phyloP scores from a whole-genome alignment of 2,329 filamentous ascomycete genomes.

The Ascochyta clinopodiicola region DNA sequence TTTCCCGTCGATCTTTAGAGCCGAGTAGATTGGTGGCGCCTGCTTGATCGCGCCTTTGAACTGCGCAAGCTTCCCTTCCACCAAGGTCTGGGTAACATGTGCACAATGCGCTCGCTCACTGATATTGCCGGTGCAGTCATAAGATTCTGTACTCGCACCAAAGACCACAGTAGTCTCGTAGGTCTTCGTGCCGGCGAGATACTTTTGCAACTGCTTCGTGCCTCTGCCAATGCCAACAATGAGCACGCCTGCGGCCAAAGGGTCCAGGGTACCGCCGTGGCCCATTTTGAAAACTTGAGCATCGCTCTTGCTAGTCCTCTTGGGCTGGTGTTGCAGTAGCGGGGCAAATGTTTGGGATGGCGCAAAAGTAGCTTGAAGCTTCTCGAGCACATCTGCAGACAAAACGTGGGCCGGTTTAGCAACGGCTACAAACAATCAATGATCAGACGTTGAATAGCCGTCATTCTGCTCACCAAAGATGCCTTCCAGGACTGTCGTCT shows the following conservation, averaged over 20 bases:
- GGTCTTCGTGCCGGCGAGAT: slow-evolving; percentile 36
- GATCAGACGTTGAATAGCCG: background rate
- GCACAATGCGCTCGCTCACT: slow-evolving; percentile 14
- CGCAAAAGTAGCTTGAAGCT: slow-evolving; percentile 31
- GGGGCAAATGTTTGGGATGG: slow-evolving; percentile 26
- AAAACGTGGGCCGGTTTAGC: slow-evolving; percentile 32
- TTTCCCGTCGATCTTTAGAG: slow-evolving; percentile 38
- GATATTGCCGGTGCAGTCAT: slow-evolving; percentile 34
- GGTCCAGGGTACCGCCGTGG: slow-evolving; percentile 42
- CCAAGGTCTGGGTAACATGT: slow-evolving; percentile 29
- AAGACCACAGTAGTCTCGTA: slow-evolving; percentile 40
- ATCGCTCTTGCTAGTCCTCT: slow-evolving; percentile 28
- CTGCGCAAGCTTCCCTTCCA: slow-evolving; percentile 22
- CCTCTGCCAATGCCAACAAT: slow-evolving; percentile 41
- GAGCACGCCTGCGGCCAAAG: slow-evolving; percentile 38
- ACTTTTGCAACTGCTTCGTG: slow-evolving; percentile 37
- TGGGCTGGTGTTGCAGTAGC: slow-evolving; percentile 24
- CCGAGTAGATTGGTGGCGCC: slow-evolving; percentile 38
- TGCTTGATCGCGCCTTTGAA: slow-evolving; percentile 37
- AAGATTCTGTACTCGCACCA: slow-evolving; percentile 39
- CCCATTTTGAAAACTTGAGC: slow-evolving; percentile 37
- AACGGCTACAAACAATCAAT: slow-evolving; percentile 23
- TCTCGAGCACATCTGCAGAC: slow-evolving; percentile 32
- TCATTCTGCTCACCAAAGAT: slow-evolving; percentile 29
- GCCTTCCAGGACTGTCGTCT: slow-evolving; percentile 24